A percentile compares a stretch with the other conserved stretches of the same genome.
phyloP scores from a whole-genome alignment of 2,329 filamentous ascomycete species.

The Ceratocystis cubensis region DNA sequence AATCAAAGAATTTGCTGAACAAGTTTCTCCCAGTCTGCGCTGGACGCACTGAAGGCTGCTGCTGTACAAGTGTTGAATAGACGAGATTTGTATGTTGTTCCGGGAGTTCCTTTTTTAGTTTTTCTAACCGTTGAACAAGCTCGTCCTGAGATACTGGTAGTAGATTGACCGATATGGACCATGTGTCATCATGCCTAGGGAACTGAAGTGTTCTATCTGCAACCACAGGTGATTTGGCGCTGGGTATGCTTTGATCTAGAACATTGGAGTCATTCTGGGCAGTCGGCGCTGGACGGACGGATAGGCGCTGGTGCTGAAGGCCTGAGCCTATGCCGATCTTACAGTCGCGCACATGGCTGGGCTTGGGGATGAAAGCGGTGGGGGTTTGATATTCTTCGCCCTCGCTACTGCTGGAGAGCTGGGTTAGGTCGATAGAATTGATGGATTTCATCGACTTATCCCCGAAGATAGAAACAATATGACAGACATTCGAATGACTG shows the following conservation, averaged over 20 bases:
- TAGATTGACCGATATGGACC: neutral
- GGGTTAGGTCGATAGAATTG: slow-evolving; percentile 12
- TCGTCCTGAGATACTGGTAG: neutral
- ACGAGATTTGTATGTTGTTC: slow-evolving; percentile 13
- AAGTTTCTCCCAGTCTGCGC: neutral
- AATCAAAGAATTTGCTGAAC: neutral
- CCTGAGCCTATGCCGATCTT: neutral
- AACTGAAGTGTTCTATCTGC: neutral
- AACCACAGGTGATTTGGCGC: neutral
- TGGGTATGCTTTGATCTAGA: neutral
- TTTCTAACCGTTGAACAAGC: neutral
- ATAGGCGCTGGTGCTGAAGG: neutral
- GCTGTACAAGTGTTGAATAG: slow-evolving; percentile 5
- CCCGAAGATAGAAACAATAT: neutral
- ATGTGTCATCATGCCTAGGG: neutral
- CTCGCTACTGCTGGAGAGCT: slow-evolving; percentile 9
- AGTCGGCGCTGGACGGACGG: neutral
- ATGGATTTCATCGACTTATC: slow-evolving; percentile 12
- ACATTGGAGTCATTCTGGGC: neutral
- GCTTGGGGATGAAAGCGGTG: neutral
- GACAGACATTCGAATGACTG: slow-evolving; percentile 6
- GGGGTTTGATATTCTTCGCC: neutral
- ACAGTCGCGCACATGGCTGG: neutral
- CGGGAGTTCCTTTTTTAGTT: slow-evolving; percentile 5
- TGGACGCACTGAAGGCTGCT: neutral